Evolutionary conservation across 1,284 basidiomycete species (phyloP).

Genomic region (Neolentinus lepideus): DNA sequence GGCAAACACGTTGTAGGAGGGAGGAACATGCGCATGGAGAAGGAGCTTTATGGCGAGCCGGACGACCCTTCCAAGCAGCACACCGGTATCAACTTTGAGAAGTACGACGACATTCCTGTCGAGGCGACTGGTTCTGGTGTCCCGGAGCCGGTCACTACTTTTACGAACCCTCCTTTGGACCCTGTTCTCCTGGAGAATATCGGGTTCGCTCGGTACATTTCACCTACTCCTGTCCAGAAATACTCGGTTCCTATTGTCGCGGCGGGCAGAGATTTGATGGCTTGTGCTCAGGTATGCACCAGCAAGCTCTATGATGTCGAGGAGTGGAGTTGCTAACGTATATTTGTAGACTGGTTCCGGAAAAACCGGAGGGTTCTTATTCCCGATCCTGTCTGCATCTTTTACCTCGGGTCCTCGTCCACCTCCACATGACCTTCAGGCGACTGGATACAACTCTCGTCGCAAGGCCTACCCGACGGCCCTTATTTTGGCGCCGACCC

Average conservation of each 20-base stretch:
- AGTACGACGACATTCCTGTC: slow-evolving; percentile 99
- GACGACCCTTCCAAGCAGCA: slow-evolving; percentile 81
- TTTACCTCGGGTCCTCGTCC: slow-evolving; percentile 80
- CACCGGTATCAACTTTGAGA: slow-evolving; percentile 99
- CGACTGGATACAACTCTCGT: slow-evolving; percentile 52
- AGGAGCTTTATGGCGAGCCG: slow-evolving; percentile 91
- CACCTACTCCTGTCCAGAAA: slow-evolving; percentile 98
- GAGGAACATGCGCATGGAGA: slow-evolving; percentile 85
- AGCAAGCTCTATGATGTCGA: no score
- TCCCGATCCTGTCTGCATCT: slow-evolving; percentile 96
- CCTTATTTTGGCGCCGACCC: slow-evolving; percentile 94
- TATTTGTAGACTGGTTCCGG: slow-evolving; percentile 87
- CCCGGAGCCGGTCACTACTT: slow-evolving; percentile 87
- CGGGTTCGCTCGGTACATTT: slow-evolving; percentile 84
- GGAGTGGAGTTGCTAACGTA: no score
- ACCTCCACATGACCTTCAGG: slow-evolving; percentile 48
- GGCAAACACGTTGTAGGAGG: slow-evolving; percentile 80
- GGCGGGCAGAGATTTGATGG: slow-evolving; percentile 91
- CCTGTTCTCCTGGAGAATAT: slow-evolving; percentile 96
- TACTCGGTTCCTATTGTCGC: slow-evolving; percentile 99
- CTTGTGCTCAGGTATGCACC: slow-evolving; percentile 95
- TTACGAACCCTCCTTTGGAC: slow-evolving; percentile 89
- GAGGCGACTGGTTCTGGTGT: slow-evolving; percentile 96
- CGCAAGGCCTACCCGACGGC: slow-evolving; percentile 96
- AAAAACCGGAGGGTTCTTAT: slow-evolving; percentile 98